A percentile compares a stretch with the other conserved stretches of the same genome.
These are phyloP conservation scores for Eucalyptus cladocalyx DNA, from an alignment of 345 rosid genomes.

Conservation along the genomic window DNA sequence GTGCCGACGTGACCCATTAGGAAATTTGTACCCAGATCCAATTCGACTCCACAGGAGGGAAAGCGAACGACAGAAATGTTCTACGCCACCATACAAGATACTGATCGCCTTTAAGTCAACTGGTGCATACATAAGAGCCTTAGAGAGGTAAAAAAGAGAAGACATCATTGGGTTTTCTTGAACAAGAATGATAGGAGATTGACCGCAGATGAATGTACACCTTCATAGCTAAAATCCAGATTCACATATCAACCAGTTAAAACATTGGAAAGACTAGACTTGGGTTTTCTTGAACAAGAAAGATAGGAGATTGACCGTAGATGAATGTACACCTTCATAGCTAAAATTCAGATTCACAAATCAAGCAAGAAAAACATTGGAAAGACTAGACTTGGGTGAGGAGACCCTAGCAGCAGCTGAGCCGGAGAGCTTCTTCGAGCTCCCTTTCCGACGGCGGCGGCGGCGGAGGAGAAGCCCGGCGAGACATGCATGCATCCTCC, in stretches of 20 bases:
- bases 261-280: too few species aligned
- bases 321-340: background rate
- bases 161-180: background rate
- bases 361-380: background rate
- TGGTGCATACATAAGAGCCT: background rate
- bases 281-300: background rate
- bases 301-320: background rate
- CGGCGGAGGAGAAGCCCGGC: background rate
- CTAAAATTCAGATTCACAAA: background rate
- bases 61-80: background rate
- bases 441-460: background rate
- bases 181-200: background rate
- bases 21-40: background rate
- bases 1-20: background rate
- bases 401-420: constrained; percentile 13
- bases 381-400: background rate
- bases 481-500: background rate
- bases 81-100: background rate
- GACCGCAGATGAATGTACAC: background rate
- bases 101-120: background rate
- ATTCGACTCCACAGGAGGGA: background rate
- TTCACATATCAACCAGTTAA: background rate
- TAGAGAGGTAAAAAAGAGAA: background rate
- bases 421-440: constrained; percentile 31
- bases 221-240: background rate